A percentile compares a stretch with the other conserved stretches of the same genome.
phyloP scores from a whole-genome alignment of 2,329 filamentous ascomycete species.

The Neonectria ditissima region DNA sequence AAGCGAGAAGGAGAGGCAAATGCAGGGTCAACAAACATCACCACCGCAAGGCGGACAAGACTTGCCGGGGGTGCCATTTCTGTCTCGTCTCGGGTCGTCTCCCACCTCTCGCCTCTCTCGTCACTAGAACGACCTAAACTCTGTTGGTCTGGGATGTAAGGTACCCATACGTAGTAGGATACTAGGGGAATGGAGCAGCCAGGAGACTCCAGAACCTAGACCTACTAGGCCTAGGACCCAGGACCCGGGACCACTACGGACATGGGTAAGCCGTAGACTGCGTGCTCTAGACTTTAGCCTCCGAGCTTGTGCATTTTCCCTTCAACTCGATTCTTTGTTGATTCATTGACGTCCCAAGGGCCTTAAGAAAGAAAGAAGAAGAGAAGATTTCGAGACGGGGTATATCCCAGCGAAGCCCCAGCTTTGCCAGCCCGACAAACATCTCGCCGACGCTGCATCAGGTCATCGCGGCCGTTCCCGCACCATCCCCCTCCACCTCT shows the following conservation, averaged over 20 bases:
- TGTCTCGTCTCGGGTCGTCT: constrained; percentile 22
- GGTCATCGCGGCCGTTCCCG: constrained; percentile 43
- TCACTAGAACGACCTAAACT: constrained; percentile 17
- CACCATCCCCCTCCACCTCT: constrained; percentile 36
- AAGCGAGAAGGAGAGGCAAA: constrained; percentile 1
- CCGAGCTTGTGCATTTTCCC: constrained; percentile 9
- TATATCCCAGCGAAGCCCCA: constrained; percentile 41
- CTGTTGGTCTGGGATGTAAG: constrained; percentile 23
- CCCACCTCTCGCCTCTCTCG: constrained; percentile 9
- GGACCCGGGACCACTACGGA: background rate
- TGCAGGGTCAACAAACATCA: background rate
- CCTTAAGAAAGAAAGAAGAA: too few species aligned
- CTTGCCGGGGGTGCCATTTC: constrained; percentile 11
- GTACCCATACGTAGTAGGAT: too few species aligned
- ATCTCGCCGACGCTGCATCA: constrained; percentile 42
- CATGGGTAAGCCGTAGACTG: constrained; percentile 14
- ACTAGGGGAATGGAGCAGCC: constrained; percentile 18
- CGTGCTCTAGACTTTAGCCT: constrained; percentile 5
- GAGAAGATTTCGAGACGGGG: constrained; percentile 36
- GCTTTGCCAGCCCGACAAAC: constrained; percentile 29
- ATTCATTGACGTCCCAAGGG: constrained; percentile 2
- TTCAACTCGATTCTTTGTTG: constrained; percentile 1
- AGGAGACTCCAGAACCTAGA: constrained; percentile 8
- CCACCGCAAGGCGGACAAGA: background rate
- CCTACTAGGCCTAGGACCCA: too few species aligned